Evolutionary conservation across 345 rosid genomes (phyloP).

Genomic region (Aquilaria malaccensis): DNA sequence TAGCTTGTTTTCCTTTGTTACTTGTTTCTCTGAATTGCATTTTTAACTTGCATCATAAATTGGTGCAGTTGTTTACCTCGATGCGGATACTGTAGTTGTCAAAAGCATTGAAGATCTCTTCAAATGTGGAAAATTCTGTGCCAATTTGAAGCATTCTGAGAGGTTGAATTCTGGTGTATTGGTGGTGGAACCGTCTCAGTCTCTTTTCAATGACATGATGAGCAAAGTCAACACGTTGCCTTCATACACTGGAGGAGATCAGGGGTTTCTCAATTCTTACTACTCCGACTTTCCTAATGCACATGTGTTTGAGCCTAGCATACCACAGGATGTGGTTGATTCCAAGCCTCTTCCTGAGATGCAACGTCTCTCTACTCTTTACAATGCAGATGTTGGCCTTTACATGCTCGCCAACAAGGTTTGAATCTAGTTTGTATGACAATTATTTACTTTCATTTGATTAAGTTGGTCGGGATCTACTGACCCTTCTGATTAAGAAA

Average conservation of each 20-base stretch:
- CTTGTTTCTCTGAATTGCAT: constrained; percentile 4
- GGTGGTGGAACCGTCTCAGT: constrained; percentile 93
- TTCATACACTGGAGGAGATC: constrained; percentile 95
- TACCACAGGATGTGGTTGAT: constrained; percentile 45
- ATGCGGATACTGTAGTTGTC: constrained; percentile 95
- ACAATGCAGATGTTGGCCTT: constrained; percentile 97
- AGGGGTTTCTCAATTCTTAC: constrained; percentile 86
- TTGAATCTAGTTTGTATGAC: background rate
- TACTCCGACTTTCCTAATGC: constrained; percentile 74
- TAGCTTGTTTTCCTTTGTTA: no score
- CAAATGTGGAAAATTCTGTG: constrained; percentile 76
- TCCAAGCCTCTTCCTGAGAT: constrained; percentile 61
- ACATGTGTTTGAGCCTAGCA: constrained; percentile 72
- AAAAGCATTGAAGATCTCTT: constrained; percentile 86
- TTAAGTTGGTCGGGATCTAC: no score
- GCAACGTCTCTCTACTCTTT: constrained; percentile 91
- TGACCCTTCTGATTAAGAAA: no score
- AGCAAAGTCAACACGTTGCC: constrained; percentile 68
- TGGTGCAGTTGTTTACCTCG: constrained; percentile 81
- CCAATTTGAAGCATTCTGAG: constrained; percentile 94
- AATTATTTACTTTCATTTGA: no score
- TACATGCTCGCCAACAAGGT: constrained; percentile 99
- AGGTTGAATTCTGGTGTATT: constrained; percentile 93
- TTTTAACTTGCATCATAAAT: constrained; percentile 4
- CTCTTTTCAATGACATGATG: constrained; percentile 78